phyloP scores from a whole-genome alignment of 2,329 filamentous ascomycete genomes.

The Stagonosporopsis cucurbitacearum region DNA sequence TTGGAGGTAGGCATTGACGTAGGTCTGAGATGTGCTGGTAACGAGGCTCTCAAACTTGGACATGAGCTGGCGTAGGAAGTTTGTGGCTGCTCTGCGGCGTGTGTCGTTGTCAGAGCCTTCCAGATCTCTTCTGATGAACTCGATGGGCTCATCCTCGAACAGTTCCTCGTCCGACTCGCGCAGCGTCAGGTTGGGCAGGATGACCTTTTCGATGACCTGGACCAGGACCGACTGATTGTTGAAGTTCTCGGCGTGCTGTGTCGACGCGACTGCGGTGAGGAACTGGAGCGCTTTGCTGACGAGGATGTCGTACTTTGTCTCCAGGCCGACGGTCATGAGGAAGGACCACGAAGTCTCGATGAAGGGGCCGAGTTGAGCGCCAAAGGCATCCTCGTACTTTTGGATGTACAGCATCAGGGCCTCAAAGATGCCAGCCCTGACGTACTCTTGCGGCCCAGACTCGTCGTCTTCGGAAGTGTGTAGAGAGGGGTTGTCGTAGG shows the following conservation, averaged over 20 bases:
- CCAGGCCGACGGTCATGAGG: slow-evolving; percentile 81
- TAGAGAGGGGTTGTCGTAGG: slow-evolving; percentile 83
- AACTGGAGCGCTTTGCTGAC: slow-evolving; percentile 96
- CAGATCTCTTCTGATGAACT: slow-evolving; percentile 93
- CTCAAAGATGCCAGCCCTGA: slow-evolving; percentile 94
- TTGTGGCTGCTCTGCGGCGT: slow-evolving; percentile 86
- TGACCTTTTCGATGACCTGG: slow-evolving; percentile 93
- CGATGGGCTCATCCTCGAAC: slow-evolving; percentile 98
- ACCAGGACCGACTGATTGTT: slow-evolving; percentile 79
- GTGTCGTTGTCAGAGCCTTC: slow-evolving; percentile 98
- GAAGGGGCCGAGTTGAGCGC: slow-evolving; percentile 78
- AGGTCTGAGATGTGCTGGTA: slow-evolving; percentile 83
- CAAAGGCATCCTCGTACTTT: slow-evolving; percentile 96
- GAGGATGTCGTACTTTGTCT: slow-evolving; percentile 92
- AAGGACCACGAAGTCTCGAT: slow-evolving; percentile 91
- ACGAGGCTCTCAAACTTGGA: slow-evolving; percentile 87
- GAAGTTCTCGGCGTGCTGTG: slow-evolving; percentile 82
- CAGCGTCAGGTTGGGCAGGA: slow-evolving; percentile 88
- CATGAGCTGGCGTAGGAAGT: slow-evolving; percentile 88
- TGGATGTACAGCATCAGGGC: slow-evolving; percentile 86
- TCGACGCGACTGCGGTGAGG: slow-evolving; percentile 82
- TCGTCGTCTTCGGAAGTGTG: slow-evolving; percentile 89
- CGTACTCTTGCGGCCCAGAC: slow-evolving; percentile 80
- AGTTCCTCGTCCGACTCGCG: slow-evolving; percentile 93
- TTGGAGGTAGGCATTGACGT: slow-evolving; percentile 82